These are phyloP conservation scores for Vitis labrusca DNA, from an alignment of 164 flowering plant species.

Conservation along the genomic window DNA sequence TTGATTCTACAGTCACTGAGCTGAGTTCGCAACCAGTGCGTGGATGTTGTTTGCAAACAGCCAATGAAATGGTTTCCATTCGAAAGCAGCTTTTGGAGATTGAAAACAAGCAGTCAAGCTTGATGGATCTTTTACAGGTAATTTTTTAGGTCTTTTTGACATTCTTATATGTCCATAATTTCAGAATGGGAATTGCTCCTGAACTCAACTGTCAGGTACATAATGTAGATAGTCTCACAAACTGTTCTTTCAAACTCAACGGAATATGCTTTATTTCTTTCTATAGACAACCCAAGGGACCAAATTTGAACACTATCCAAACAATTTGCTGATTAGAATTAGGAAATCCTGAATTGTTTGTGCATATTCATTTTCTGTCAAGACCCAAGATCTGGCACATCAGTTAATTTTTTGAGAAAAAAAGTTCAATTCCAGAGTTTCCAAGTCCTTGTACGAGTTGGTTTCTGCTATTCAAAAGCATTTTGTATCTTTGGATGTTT, in stretches of 20 bases:
- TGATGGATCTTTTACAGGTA: constrained; percentile 83
- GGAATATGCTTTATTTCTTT: not conserved
- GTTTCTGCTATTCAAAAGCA: not conserved
- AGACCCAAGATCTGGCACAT: no score
- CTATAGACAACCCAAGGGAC: not conserved
- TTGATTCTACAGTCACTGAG: constrained; percentile 75
- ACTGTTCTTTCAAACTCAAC: not conserved
- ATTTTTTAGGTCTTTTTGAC: constrained; percentile 5
- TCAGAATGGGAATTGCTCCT: not conserved
- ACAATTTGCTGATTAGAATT: not conserved
- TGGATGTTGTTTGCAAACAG: constrained; percentile 60
- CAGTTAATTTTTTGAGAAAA: no score
- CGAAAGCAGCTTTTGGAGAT: constrained; percentile 74
- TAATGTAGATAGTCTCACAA: not conserved
- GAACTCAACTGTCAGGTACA: not conserved
- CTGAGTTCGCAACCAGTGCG: constrained; percentile 30
- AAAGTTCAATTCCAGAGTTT: no score
- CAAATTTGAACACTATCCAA: not conserved
- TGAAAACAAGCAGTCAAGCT: constrained; percentile 69
- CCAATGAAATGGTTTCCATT: constrained; percentile 57
- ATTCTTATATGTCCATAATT: not conserved
- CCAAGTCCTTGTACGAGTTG: no score
- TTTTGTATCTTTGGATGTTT: not conserved
- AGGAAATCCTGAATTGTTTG: not conserved
- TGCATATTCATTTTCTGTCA: no score